Percentiles rank a stretch among this genome's conserved stretches.
Conservation (phyloP, 768 basidiomycete species). For the Tricholoma flavovirens region DNA sequence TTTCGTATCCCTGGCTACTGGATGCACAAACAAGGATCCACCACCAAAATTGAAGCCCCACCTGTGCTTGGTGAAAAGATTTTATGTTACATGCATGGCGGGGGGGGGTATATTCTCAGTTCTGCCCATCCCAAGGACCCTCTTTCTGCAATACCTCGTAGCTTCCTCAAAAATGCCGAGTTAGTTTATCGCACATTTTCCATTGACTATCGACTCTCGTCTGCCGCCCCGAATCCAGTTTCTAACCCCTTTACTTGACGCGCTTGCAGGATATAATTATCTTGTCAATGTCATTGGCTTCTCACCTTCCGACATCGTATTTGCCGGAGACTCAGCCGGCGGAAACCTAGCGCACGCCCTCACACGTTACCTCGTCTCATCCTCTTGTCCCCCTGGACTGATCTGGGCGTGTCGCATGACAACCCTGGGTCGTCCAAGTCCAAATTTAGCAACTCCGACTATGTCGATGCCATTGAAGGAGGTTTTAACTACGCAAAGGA, state of each 20-base stretch:
- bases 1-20: conserved; percentile 53
- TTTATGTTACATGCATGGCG: conserved; percentile 60
- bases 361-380: conserved; percentile 56
- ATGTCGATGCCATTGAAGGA: conserved; percentile 19
- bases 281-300: conserved; percentile 56
- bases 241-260: conserved; percentile 66
- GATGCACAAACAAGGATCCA: conserved; percentile 37
- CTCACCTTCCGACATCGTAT: conserved; percentile 51
- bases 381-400: conserved; percentile 51
- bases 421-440: conserved; percentile 32
- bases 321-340: conserved; percentile 75
- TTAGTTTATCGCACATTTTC: conserved; percentile 47
- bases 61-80: conserved; percentile 50
- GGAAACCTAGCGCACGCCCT: conserved; percentile 66
- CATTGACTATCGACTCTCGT: conserved; percentile 68
- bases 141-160: conserved; percentile 39
- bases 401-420: conserved; percentile 38
- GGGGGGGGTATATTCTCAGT: conserved; percentile 45
- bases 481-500: conserved; percentile 25
- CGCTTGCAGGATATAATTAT: conserved; percentile 61
- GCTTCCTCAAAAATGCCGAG: conserved; percentile 40
- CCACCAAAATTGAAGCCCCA: conserved; percentile 28
- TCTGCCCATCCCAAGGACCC: conserved; percentile 53
- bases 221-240: conserved; percentile 33
- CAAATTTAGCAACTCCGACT: conserved; percentile 30